Evolutionary conservation across 2,329 filamentous ascomycete species (phyloP), one percentile per base, ranked within the genome.

Genomic region (Epichloe sibirici): DNA sequence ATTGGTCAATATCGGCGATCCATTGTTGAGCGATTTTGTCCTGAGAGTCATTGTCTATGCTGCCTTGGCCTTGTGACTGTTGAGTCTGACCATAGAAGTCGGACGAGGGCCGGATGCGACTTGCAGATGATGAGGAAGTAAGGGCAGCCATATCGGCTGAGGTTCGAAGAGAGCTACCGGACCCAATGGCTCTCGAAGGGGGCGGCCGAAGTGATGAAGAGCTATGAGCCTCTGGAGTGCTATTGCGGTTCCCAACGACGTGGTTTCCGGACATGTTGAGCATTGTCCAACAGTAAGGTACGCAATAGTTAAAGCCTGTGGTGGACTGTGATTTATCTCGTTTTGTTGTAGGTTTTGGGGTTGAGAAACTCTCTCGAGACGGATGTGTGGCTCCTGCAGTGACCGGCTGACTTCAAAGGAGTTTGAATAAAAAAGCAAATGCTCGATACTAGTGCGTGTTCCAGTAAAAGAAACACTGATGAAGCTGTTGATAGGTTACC

Each of bases 1-100:
- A 96, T 69, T 97, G 91, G 67, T 98, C 93, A 61, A 98, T 97
- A 64, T 98, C 93, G 52, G 91, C 90, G 62, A 98, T 91, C 93
- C 93, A 98, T 71, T 98, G 90, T 73, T 96, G 90, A 49, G 91
- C 90, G 58, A 91, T 87, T 70, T 90, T 91, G 68, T 97, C 93
- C 68, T 93, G 84, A 9, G 86, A 82, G 69, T 97, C 93, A 57
- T 73, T 70, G 52, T 96, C 90, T 21, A 79, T 71, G 61, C 78
- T 82, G 59, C 75, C 79, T 55, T 88, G 84, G 62, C 75, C 78
- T 62, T 82, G 83, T 57, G 78, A 78, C 66, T 85, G 78, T 63
- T 87, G 82, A 44, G 79, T 72, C 63, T 86, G 88, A 58, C 88
- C 90, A 69, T 91, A 95, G 69, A 97, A 90, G 66, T 98, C 93